Evolutionary conservation across 2,329 filamentous ascomycete species (phyloP), one percentile per base, ranked within the genome.

Genomic region (Colletotrichum paranaense): DNA sequence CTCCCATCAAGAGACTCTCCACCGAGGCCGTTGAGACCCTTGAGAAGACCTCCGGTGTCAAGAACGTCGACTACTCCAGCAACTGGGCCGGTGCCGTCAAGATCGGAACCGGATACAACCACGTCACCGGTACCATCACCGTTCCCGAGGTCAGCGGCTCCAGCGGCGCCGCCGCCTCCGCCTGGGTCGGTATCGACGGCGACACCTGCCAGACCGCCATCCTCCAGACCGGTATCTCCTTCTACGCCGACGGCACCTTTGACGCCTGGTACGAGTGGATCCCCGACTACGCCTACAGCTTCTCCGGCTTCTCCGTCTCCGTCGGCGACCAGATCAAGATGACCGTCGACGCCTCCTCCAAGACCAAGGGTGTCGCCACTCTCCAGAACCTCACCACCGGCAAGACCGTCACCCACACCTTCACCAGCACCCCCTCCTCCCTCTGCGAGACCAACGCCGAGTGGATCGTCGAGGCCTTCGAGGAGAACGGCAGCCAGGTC

Each of bases 401-500:
- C 57, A 78, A 88, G 77, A 84, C 77, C 5, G 88, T 88, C 32
- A 85, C 84, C 19, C 86, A 92, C 80, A 84, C 81, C 4, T 86
- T 91, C 79, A 81, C 77, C 53, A 83, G 81, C 65, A 81, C 88
- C 62, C 78, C 78, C 2, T 80, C 79, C n/a, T 74, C 77, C 19
- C 84, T 91, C 16, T 88, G 86, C 77, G 84, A 89, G 77, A 86
- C 86, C 76, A 90, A 90, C 74, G 90, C 88, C 12, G 90, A 92
- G 78, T 92, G 89, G 89, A 91, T 92, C 76, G 88, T 91, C 16
- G 89, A 91, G 81, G 80, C 79, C n/a, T 82, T 81, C 72, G 74
- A 78, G 62, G 65, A 73, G 1, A 76, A 73, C 57, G 75, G 75
- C 65, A 68, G 69, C 32, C 73, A 76, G 42, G 80, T 82, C 16